A percentile compares a stretch with the other conserved stretches of the same genome.
Evolutionary conservation across 2,329 filamentous ascomycete species (phyloP).

Genomic region (Drechslerella coelobrocha): DNA sequence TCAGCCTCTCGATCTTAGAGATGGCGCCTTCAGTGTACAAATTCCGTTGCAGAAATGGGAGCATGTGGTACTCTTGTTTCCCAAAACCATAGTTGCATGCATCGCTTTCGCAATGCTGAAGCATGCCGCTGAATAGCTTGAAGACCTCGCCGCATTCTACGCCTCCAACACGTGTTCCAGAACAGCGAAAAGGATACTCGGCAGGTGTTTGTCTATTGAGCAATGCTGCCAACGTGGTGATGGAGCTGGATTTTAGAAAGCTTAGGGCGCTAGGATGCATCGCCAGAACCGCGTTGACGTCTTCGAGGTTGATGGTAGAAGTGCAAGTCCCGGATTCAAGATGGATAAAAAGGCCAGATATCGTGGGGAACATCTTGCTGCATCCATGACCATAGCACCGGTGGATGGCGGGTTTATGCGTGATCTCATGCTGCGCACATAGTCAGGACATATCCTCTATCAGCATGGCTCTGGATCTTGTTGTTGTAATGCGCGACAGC

Average conservation of each 20-base stretch:
- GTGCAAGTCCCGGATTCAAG: constrained; percentile 4
- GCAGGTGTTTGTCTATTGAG: not conserved
- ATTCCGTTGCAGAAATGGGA: not conserved
- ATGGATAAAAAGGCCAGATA: constrained; percentile 14
- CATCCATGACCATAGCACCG: constrained; percentile 7
- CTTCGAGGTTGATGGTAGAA: not conserved
- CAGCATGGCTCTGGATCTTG: not conserved
- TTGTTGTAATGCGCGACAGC: too few species aligned
- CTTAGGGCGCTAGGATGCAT: not conserved
- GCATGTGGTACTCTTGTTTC: not conserved
- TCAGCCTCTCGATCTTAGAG: not conserved
- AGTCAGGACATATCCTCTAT: too few species aligned
- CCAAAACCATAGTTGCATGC: not conserved
- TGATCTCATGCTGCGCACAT: constrained; percentile 1
- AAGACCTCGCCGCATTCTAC: not conserved
- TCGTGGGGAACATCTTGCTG: not conserved
- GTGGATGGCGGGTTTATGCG: not conserved
- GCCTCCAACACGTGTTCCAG: not conserved
- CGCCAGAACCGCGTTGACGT: constrained; percentile 5
- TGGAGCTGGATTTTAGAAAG: not conserved
- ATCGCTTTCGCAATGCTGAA: constrained; percentile 7
- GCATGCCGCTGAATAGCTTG: not conserved
- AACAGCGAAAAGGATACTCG: not conserved
- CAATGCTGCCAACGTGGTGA: not conserved
- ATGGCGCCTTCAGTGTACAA: not conserved